A percentile compares a stretch with the other conserved stretches of the same genome.
Conservation (phyloP, 83 land plant species). For the Thuja plicata region DNA sequence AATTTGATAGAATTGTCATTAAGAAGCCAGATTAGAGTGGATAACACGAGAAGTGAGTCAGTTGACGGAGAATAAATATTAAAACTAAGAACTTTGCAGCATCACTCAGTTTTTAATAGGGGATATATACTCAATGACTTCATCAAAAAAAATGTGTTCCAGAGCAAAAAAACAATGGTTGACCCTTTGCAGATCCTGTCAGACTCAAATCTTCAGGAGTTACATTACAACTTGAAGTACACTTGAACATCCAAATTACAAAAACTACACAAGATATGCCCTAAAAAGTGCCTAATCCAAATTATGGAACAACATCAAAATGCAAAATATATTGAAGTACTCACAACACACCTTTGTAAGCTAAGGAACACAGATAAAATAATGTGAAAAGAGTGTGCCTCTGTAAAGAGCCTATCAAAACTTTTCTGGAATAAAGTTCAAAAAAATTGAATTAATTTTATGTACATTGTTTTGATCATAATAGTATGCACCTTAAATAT, state of each 20-base stretch:
- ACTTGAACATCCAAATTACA: background rate
- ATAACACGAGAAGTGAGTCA: background rate
- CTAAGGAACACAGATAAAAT: background rate
- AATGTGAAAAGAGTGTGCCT: background rate
- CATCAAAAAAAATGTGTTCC: too few relatives aligned
- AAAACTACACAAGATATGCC: background rate
- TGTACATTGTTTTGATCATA: background rate
- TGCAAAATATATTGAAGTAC: background rate
- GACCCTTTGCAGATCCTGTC: too few relatives aligned
- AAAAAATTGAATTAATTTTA: background rate
- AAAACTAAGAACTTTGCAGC: background rate
- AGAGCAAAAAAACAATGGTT: too few relatives aligned
- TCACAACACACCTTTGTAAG: background rate
- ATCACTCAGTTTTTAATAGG: background rate
- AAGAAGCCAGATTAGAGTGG: background rate
- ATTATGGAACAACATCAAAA: background rate
- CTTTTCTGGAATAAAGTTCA: background rate
- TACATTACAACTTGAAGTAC: background rate
- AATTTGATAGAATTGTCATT: background rate
- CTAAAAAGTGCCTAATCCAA: background rate
- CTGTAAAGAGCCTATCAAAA: background rate
- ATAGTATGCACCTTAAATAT: background rate
- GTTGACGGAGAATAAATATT: background rate
- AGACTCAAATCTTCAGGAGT: background rate
- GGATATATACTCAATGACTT: too few relatives aligned